Percentiles rank a stretch among this genome's conserved stretches.
Evolutionary conservation across 495 filamentous ascomycete species (phyloP).

Genomic region (Patellaria atrata): DNA sequence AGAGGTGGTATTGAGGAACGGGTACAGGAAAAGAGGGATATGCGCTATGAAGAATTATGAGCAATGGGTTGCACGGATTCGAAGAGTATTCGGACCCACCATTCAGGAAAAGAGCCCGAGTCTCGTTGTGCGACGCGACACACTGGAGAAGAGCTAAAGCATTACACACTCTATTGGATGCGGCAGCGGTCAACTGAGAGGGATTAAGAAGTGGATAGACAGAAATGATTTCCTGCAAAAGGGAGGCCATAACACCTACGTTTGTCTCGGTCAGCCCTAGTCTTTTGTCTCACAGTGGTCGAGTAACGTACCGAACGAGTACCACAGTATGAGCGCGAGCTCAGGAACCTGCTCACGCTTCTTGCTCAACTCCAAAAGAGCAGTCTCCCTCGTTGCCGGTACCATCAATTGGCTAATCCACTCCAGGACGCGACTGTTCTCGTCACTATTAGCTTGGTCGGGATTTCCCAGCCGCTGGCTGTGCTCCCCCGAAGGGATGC

Average conservation of each 20-base stretch:
- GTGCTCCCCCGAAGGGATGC: conserved; percentile 3
- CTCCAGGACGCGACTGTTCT: conserved; percentile 78
- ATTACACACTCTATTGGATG: conserved; percentile 95
- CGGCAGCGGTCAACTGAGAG: conserved; percentile 88
- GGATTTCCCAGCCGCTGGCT: not conserved
- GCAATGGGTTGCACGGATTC: not conserved
- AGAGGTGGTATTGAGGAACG: conserved; percentile 96
- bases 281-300: not conserved
- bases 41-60: conserved; percentile 48
- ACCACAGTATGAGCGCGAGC: conserved; percentile 91
- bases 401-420: conserved; percentile 91
- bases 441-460: conserved; percentile 60
- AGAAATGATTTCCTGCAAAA: conserved; percentile 97
- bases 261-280: not conserved
- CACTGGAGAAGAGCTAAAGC: conserved; percentile 93
- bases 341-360: conserved; percentile 97
- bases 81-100: conserved; percentile 42
- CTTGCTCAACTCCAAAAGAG: conserved; percentile 93
- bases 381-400: conserved; percentile 71
- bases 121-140: conserved; percentile 95
- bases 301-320: conserved; percentile 76
- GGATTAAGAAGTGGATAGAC: conserved; percentile 95
- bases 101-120: conserved; percentile 77
- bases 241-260: conserved; percentile 90
- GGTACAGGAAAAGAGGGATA: conserved; percentile 95